Percentiles rank a stretch among this genome's conserved stretches.
Evolutionary conservation across 169 alveolate genomes (phyloP).

Genomic region (Plasmodium vinckei): DNA sequence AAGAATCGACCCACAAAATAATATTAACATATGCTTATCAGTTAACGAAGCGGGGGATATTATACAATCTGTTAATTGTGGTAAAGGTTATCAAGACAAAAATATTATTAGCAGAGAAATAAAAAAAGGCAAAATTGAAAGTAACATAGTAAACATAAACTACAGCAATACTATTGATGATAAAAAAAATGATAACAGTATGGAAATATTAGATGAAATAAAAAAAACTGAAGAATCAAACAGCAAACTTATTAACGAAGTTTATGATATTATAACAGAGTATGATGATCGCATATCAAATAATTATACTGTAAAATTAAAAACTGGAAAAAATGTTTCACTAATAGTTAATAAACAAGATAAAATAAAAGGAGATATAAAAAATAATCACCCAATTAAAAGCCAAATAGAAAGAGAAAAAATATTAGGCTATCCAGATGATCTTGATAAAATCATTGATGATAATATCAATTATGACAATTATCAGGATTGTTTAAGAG

Average conservation of each 20-base stretch:
- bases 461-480: slow-evolving; percentile 25
- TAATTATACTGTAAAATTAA: slow-evolving; percentile 14
- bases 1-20: too few relatives aligned
- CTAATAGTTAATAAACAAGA: slow-evolving; percentile 28
- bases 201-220: slow-evolving; percentile 65
- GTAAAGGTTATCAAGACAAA: slow-evolving; percentile 9
- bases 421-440: slow-evolving; percentile 28
- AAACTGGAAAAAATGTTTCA: slow-evolving; percentile 35
- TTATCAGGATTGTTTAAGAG: slow-evolving; percentile 59
- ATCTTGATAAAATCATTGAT: slow-evolving; percentile 38
- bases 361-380: slow-evolving; percentile 6
- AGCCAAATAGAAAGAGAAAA: slow-evolving; percentile 2
- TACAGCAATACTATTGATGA: background rate
- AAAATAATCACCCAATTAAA: slow-evolving; percentile 6
- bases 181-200: slow-evolving; percentile 25
- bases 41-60: slow-evolving; percentile 19
- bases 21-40: slow-evolving; percentile 18
- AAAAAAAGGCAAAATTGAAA: background rate
- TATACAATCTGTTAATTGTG: slow-evolving; percentile 6
- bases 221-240: slow-evolving; percentile 58
- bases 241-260: slow-evolving; percentile 56
- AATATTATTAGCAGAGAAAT: background rate
- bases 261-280: slow-evolving; percentile 62
- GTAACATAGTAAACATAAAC: background rate
- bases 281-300: slow-evolving; percentile 31